Evolutionary conservation across 2,329 filamentous ascomycete species (phyloP), one percentile per base, ranked within the genome.

Genomic region (Paecilomyces niveus): DNA sequence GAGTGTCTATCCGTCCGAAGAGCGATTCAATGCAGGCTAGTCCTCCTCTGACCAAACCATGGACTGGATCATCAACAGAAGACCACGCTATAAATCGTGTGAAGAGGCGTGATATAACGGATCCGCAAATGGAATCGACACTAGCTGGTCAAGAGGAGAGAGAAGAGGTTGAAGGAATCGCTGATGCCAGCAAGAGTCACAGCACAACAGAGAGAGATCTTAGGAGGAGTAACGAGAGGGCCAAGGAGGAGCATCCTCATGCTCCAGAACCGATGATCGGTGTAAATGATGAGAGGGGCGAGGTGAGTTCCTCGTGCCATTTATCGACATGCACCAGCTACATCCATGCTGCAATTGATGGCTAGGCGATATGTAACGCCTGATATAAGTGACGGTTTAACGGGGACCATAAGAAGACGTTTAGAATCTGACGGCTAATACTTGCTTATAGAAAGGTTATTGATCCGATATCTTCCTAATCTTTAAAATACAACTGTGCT

Each of bases 241-340:
- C 76, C 2, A 78, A 81, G 67, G 60, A 76, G 62, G 78, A 81
- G 55, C 71, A 78, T 69, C 80, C 80, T 1, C 73, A 80, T 60
- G 79, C 79, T n/a, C 80, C 80, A 1, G 74, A 74, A 62, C 80
- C 78, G 11, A 70, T 82, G 11, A 76, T 81, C 65, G 80, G 81
- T n/a, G 81, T 81, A 77, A 78, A 80, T 62, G 79, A 81, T 66
- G 80, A 82, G 65, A 77, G 77, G 61, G 78, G 75, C 1, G 62
- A 70, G 64, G 78, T 79, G 63, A 72, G 73, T 70, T 55, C n/a
- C 54, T 39, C 8, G 26, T 9, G 11, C 22, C 22, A 5, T 22
- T 13, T 3, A 18, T 51, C 13, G 9, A 32, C 13, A 13, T 13
- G 32, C 32, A 10, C 32, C 13, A 33, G 32, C 32, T 33, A 10